Evolutionary conservation across 2,329 filamentous ascomycete species (phyloP), one percentile per base, ranked within the genome.

Genomic region (Calonectria pseudoreteaudii): DNA sequence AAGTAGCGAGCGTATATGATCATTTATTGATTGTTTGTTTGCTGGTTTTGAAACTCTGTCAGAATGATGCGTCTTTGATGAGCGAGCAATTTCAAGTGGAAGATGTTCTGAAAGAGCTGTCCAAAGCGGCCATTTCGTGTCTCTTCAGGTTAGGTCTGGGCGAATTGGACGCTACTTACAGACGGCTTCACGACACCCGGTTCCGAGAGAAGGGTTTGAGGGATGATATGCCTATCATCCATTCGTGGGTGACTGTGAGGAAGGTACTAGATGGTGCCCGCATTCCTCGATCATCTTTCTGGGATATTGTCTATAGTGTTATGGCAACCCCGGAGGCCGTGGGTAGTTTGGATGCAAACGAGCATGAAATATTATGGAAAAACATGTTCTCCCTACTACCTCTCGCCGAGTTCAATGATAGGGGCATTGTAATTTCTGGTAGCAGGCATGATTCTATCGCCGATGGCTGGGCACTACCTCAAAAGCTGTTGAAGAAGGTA

Each of bases 401-500:
- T 1, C 83, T 94, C 0, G 86, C 86, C 30, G 91, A 93, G 73
- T 91, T 94, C 76, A 88, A 92, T 77, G 85, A 87, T 66, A 78
- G 81, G 16, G 92, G 92, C 0, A 81, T 90, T 11, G 75, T 91
- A 30, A 77, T 87, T 60, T 41, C 80, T 20, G 83, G 83, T 5
- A 81, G 76, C 34, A 82, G 83, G 30, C 80, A 83, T 71, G 69
- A 81, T 44, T 41, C 76, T 8, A 62, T 76, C 4, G 77, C 76
- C 30, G 91, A 93, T 72, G 92, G 92, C 31, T 94, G 92, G 92
- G 75, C 78, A 5, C 80, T 93, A 18, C 89, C 91, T 0, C 91
- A 92, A 74, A 87, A 86, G 70, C 80, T 93, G 36, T 75, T 93
- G 62, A 90, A 86, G 76, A 86, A 87, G 9, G 87, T 93, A 16